phyloP scores from a whole-genome alignment of 305 asterid genomes.

The Plantago coronopus region DNA sequence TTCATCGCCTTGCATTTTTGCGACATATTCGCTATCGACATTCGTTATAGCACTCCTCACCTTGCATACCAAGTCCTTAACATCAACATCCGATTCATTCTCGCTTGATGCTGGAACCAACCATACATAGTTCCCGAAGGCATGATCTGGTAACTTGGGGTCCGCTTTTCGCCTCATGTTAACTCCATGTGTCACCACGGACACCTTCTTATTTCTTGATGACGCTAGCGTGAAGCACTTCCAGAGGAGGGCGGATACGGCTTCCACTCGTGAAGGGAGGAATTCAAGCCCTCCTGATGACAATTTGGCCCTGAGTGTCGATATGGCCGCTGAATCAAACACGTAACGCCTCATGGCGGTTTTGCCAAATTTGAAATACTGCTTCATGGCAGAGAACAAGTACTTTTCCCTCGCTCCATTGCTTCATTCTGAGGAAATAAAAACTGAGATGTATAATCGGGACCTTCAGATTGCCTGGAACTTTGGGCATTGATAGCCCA shows the following conservation, averaged over 20 bases:
- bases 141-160: constrained; percentile 24
- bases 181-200: constrained; percentile 36
- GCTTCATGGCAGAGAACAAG: constrained; percentile 34
- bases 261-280: constrained; percentile 35
- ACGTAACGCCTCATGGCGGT: constrained; percentile 38
- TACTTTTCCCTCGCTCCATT: constrained; percentile 32
- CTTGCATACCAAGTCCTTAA: constrained; percentile 22
- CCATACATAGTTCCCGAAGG: constrained; percentile 44
- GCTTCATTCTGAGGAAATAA: constrained; percentile 35
- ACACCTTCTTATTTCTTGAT: constrained; percentile 3
- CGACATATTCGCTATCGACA: constrained; percentile 35
- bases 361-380: constrained; percentile 34
- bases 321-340: constrained; percentile 32
- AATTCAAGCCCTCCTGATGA: not conserved
- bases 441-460: constrained; percentile 23
- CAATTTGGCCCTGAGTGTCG: constrained; percentile 21
- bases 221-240: constrained; percentile 31
- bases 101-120: constrained; percentile 32
- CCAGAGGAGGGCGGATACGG: constrained; percentile 43
- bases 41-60: constrained; percentile 25
- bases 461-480: constrained; percentile 3
- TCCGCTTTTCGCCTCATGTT: constrained; percentile 41
- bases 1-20: constrained; percentile 28
- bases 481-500: constrained; percentile 29
- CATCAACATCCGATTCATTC: not conserved